Conservation (phyloP, 768 basidiomycete species). For the Agrocybe pediades region DNA sequence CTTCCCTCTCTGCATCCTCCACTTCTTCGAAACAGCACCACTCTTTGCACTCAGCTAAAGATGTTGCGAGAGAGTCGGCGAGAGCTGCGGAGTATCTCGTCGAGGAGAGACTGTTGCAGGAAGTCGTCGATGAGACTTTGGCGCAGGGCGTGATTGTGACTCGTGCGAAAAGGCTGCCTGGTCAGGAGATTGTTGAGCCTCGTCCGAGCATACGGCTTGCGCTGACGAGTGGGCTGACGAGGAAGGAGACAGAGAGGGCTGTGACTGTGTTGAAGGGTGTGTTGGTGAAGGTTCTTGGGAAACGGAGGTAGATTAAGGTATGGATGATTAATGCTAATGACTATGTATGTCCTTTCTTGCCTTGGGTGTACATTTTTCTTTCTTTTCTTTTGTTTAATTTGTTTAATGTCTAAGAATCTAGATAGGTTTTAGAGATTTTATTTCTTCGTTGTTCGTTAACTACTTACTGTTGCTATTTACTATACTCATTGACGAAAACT, state of each 20-base stretch:
- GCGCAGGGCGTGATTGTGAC: constrained; percentile 85
- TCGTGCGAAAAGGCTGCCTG: constrained; percentile 75
- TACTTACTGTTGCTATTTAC: too few species aligned
- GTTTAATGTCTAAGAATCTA: too few species aligned
- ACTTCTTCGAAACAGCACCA: constrained; percentile 31
- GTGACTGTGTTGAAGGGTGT: constrained; percentile 73
- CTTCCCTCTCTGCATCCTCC: constrained; percentile 15
- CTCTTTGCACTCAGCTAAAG: constrained; percentile 43
- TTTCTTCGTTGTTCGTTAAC: too few species aligned
- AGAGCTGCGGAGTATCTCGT: constrained; percentile 59
- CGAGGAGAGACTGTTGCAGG: constrained; percentile 86
- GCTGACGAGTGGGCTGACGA: constrained; percentile 73
- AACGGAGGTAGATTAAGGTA: constrained; percentile 48
- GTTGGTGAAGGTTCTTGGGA: constrained; percentile 72
- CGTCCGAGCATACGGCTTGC: constrained; percentile 85
- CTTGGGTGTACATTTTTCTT: too few species aligned
- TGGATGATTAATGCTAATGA: too few species aligned
- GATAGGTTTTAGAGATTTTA: too few species aligned
- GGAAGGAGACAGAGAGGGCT: constrained; percentile 93
- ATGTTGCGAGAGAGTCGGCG: constrained; percentile 49
- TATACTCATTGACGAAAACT: too few species aligned
- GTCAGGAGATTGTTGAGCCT: constrained; percentile 82
- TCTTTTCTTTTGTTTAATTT: too few species aligned
- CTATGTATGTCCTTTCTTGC: too few species aligned
- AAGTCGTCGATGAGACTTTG: constrained; percentile 87